Base-by-base conservation (phyloP, 345 rosid genomes). In the Aquilaria yunnanensis region DNA sequence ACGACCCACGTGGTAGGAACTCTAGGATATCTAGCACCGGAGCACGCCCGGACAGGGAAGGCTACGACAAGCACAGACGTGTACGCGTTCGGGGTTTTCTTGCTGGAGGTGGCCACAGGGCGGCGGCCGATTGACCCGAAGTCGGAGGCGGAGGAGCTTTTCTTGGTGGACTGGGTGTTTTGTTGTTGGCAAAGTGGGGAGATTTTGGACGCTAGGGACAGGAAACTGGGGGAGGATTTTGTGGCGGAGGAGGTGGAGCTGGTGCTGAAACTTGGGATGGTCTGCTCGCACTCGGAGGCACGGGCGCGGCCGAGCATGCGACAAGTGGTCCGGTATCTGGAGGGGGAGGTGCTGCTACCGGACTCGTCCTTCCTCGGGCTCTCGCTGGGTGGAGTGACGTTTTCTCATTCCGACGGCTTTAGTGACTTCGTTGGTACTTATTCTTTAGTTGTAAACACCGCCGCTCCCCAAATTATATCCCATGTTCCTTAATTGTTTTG, bases 191-290 rank as follows among this genome's bases (percentile, higher is more conserved):
- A 49, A 10, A 49, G 9, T 2, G 52, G 52, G 3, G 14, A 49
- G 14, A 4, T 49, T 10, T n/a, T 49, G 12, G 52, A 49, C 49
- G 80, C 82, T 0, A 69, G 43, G 65, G 83, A 83, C 69, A 76
- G 66, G 23, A 81, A 66, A 14, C 31, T 83, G 53, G 84, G 76
- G 9, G 46, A 69, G 12, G 76, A 77, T n/a, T 78, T 53, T 32
- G 67, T 10, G 52, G 12, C 52, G 14, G 14, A 49, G 12, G 9
- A 49, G 52, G 52, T 49, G 9, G 52, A 49, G 52, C 12, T 49
- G 14, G 52, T 49, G 14, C 52, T 49, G 52, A 49, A 49, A n/a
- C 52, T 49, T 10, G 12, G 52, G 3, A 4, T 49, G 52, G 6
- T 49, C 52, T 49, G 12, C 9, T 49, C 52, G 12, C 52, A 49